A percentile compares a stretch with the other conserved stretches of the same genome.
Evolutionary conservation across 2,329 filamentous ascomycete species (phyloP).

Genomic region (Curvularia sp.): DNA sequence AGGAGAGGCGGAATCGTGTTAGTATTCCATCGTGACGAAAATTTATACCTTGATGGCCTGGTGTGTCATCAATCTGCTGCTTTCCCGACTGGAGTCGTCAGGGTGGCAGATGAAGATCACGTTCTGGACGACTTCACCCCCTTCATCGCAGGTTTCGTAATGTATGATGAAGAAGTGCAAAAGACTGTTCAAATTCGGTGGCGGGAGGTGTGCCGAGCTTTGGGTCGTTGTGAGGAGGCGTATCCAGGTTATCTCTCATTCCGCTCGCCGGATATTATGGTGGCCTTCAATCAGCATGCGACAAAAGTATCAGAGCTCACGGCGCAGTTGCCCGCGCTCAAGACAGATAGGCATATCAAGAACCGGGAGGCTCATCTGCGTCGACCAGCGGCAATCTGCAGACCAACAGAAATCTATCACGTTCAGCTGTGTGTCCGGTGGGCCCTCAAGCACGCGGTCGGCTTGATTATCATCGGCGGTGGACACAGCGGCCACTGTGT

Average conservation of each 20-base stretch:
- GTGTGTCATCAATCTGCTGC: slow-evolving; percentile 57
- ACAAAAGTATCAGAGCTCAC: slow-evolving; percentile 54
- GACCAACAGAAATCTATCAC: slow-evolving; percentile 57
- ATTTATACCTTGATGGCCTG: slow-evolving; percentile 57
- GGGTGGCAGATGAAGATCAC: slow-evolving; percentile 56
- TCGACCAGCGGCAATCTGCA: slow-evolving; percentile 54
- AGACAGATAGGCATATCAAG: slow-evolving; percentile 53
- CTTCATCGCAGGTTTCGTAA: slow-evolving; percentile 59
- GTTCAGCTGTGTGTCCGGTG: slow-evolving; percentile 64
- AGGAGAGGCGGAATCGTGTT: slow-evolving; percentile 55
- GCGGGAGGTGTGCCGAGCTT: slow-evolving; percentile 60
- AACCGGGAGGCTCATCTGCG: slow-evolving; percentile 59
- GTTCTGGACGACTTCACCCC: slow-evolving; percentile 59
- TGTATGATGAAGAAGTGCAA: slow-evolving; percentile 44
- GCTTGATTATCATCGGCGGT: slow-evolving; percentile 63
- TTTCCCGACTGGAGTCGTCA: slow-evolving; percentile 56
- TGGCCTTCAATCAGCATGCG: slow-evolving; percentile 58
- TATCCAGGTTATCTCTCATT: slow-evolving; percentile 56
- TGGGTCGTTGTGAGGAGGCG: slow-evolving; percentile 52
- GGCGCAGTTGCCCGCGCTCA: slow-evolving; percentile 50
- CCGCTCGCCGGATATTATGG: slow-evolving; percentile 59
- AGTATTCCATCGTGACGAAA: slow-evolving; percentile 62
- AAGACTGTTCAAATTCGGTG: slow-evolving; percentile 51
- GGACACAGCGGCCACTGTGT: slow-evolving; percentile 68
- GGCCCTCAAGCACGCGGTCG: slow-evolving; percentile 57